These are phyloP conservation scores for Micractinium conductrix DNA, from an alignment of 139 green algal genomes.

Conservation along the genomic window DNA sequence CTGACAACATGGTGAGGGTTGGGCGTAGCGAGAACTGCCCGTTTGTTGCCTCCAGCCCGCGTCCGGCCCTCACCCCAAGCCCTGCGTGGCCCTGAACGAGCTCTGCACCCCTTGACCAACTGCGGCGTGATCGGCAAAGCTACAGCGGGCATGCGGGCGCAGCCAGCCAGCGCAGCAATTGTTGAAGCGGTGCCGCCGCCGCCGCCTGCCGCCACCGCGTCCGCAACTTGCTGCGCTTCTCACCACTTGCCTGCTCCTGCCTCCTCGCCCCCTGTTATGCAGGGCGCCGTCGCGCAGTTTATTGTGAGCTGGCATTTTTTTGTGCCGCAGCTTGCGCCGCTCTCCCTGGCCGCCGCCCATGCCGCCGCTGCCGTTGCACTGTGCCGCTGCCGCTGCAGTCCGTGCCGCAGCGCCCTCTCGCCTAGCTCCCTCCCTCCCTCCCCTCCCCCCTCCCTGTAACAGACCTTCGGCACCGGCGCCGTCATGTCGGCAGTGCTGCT, in stretches of 20 bases:
- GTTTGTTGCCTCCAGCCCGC: background rate
- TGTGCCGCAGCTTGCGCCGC: no score
- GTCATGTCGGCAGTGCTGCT: background rate
- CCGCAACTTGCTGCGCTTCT: background rate
- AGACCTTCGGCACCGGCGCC: conserved; percentile 7
- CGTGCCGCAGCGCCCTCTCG: background rate
- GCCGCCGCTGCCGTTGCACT: no score
- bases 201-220: no score
- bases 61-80: background rate
- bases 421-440: background rate
- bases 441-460: background rate
- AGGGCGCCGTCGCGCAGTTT: conserved; percentile 18
- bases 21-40: background rate
- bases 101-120: no score
- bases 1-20: background rate
- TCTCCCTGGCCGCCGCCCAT: no score
- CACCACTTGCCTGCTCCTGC: background rate
- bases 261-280: no score
- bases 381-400: background rate
- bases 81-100: background rate
- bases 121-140: no score
- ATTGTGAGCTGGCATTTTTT: no score
- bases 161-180: no score
- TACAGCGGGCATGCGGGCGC: no score
- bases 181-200: no score